Base-by-base conservation (phyloP, 2,329 filamentous ascomycete genomes). In the Dichotomopilus funicola region DNA sequence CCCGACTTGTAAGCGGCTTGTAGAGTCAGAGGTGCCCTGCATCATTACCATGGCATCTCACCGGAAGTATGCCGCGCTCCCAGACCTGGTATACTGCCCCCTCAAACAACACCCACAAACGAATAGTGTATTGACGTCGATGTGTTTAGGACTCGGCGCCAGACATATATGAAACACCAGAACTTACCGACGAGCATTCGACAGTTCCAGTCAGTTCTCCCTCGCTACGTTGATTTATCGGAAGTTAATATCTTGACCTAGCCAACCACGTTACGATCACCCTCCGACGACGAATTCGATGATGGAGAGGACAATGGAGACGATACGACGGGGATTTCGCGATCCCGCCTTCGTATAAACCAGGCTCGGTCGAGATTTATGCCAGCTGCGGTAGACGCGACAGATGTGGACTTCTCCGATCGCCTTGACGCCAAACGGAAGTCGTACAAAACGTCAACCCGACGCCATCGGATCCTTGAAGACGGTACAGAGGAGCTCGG, bases 81-180 rank as follows among this genome's bases (percentile, higher is more conserved):
- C 88, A 55, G 89, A 92, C 69, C 73, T 94, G 70, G 89, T 91
- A 75, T 61, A 71, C 60, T 6, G 6, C 8, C 19, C 19, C 19
- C 19, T 27, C 36, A 9, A 10, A 27, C 5, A 8, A 19, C 11
- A 12, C 13, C 6, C 10, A 27, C n/a, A 37, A 10, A 49, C 47
- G 53, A 35, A 53, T 45, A 37, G 42, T 49, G 34, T 58, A 61
- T 13, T 13, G 55, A 56, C 60, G 57, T 64, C 40, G 27, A 31
- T 35, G 4, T 4, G 31, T 35, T 52, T 63, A 95, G 88, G 91
- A 96, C 73, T 88, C 87, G 53, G 91, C 91, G 34, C 91, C 91
- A 62, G 94, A 97, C 68, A 89, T 96, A 66, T 97, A 96, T 77
- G 92, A 97, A 73, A 97, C 94, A 12, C 91, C 92, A 62, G 91